These are phyloP conservation scores for Vitis labrusca DNA, from an alignment of 164 flowering plant genomes.

Conservation along the genomic window DNA sequence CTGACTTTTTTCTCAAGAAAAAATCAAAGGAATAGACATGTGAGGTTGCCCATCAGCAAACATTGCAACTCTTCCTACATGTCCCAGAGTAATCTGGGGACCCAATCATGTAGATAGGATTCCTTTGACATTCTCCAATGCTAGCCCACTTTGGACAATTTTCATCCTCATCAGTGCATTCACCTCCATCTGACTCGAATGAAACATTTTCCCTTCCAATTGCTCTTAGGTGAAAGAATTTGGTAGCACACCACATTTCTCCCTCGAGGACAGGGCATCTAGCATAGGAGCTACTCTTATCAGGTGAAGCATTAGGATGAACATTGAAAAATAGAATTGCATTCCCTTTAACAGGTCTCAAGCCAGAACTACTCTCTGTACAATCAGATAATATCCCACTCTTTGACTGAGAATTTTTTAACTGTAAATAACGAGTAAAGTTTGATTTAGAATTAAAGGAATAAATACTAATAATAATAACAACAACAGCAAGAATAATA, in stretches of 20 bases:
- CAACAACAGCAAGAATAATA: neutral
- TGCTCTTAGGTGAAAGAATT: conserved; percentile 47
- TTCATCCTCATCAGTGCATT: conserved; percentile 85
- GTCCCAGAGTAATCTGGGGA: conserved; percentile 77
- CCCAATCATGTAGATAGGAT: conserved; percentile 82
- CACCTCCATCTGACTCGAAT: conserved; percentile 29
- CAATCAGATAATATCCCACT: conserved; percentile 54
- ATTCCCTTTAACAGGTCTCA: conserved; percentile 72
- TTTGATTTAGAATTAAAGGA: neutral
- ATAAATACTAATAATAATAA: neutral
- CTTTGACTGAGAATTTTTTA: conserved; percentile 25
- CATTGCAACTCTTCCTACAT: conserved; percentile 85
- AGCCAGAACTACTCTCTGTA: conserved; percentile 20
- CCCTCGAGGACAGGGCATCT: conserved; percentile 77
- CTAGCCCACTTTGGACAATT: conserved; percentile 77
- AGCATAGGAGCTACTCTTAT: conserved; percentile 56
- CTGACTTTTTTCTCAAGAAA: conserved; percentile 2
- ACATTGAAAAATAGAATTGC: conserved; percentile 72
- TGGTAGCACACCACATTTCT: conserved; percentile 81
- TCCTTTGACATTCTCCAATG: conserved; percentile 76
- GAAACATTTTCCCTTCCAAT: neutral
- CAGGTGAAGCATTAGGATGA: conserved; percentile 59
- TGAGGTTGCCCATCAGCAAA: conserved; percentile 36
- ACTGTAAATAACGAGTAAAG: conserved; percentile 11
- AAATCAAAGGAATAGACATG: neutral